Base-by-base conservation (phyloP, 1,284 basidiomycete species). In the Pterula multifida region DNA sequence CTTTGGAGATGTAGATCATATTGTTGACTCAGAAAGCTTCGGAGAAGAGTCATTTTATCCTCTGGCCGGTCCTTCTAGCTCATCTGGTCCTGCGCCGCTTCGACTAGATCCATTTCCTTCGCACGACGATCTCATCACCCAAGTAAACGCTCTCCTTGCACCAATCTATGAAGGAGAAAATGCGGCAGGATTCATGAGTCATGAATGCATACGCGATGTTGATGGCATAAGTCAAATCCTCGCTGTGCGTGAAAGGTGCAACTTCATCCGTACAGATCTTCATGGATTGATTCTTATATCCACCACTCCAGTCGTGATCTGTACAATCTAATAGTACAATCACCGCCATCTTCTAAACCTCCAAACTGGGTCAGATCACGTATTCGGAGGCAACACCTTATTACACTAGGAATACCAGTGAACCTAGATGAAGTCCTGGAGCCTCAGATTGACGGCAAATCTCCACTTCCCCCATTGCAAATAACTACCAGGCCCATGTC, bases 281-380 rank as follows among this genome's bases (percentile, higher is more conserved):
- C 51, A 23, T n/a, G 48, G 57, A 48, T n/a, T 50, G 47, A 46
- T 58, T 45, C 49, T 24, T 46, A 23, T 48, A 48, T 49, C 52
- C 60, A 64, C 60, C 55, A 54, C 50, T 55, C 54, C 63, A 92
- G 90, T 62, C 90, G 89, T 49, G 73, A 82, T 54, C 65, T 89
- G 48, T 89, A 89, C 66, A 78, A 81, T 50, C 72, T 76, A 54
- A 65, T 89, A 53, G 68, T 79, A 57, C 79, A 75, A 63, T 76
- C 72, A 39, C 72, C 83, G 50, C 77, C 82, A 55, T 69, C 76
- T 6, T 77, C 82, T 48, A 81, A 85, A 62, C 85, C 89, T 13
- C 81, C 91, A 46, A 93, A 90, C 60, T 96, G 92, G 92, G 90
- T 82, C 50, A 80, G 90, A 39, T 93, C 90, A 48, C 78, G 86